Evolutionary conservation across 805 yeast species (phyloP).

Genomic region (Candida endomychidarum): DNA sequence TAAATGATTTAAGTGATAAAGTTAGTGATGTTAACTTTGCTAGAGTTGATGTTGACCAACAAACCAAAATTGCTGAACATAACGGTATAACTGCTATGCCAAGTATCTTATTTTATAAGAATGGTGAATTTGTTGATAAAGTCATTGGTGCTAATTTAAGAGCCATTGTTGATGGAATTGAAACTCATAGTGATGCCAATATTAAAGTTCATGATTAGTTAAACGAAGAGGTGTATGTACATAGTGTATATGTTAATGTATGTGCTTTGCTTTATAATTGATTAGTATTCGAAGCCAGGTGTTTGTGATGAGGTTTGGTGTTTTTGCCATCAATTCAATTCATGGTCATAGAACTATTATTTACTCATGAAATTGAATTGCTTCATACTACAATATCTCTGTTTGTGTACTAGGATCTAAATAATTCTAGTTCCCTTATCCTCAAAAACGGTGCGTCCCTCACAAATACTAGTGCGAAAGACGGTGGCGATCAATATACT

Average conservation of each 20-base stretch:
- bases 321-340: no score
- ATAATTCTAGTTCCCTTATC: no score
- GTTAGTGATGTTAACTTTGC: slow-evolving; percentile 56
- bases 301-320: no score
- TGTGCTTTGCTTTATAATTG: no score
- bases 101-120: slow-evolving; percentile 61
- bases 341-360: no score
- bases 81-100: slow-evolving; percentile 76
- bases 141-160: slow-evolving; percentile 66
- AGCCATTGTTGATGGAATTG: slow-evolving; percentile 28
- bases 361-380: no score
- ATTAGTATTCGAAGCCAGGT: no score
- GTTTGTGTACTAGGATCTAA: no score
- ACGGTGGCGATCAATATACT: slow-evolving; percentile 7
- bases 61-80: slow-evolving; percentile 57
- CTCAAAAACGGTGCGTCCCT: no score
- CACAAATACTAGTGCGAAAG: slow-evolving; percentile 6
- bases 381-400: no score
- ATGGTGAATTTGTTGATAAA: slow-evolving; percentile 56
- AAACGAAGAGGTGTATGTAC: no score
- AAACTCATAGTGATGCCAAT: slow-evolving; percentile 24
- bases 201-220: slow-evolving; percentile 21
- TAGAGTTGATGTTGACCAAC: slow-evolving; percentile 70
- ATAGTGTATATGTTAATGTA: no score
- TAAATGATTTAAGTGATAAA: slow-evolving; percentile 33